Percentiles rank a stretch among this genome's conserved stretches.
Evolutionary conservation across 768 basidiomycete genomes (phyloP).

Genomic region (Termitomyces sp.): DNA sequence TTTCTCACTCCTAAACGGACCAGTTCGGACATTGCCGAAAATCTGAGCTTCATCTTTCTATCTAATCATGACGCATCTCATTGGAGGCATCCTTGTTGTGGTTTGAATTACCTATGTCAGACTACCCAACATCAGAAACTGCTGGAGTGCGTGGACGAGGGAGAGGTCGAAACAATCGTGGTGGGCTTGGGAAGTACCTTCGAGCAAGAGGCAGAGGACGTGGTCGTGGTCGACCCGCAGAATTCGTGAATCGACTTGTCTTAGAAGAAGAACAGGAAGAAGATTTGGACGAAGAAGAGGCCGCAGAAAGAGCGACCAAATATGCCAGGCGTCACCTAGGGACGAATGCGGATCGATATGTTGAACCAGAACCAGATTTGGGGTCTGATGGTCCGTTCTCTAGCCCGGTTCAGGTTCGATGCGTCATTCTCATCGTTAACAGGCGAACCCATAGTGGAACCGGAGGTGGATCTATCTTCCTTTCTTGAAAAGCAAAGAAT

Average conservation of each 20-base stretch:
- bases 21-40: neutral
- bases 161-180: constrained; percentile 13
- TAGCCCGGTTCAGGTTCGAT: neutral
- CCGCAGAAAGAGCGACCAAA: constrained; percentile 40
- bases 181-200: constrained; percentile 13
- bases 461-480: constrained; percentile 64
- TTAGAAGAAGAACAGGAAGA: constrained; percentile 36
- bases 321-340: constrained; percentile 56
- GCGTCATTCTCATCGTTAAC: neutral
- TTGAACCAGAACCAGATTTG: constrained; percentile 61
- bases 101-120: neutral
- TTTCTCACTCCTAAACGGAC: neutral
- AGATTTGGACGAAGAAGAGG: constrained; percentile 43
- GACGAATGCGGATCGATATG: constrained; percentile 71
- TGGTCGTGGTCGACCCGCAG: constrained; percentile 35
- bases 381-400: constrained; percentile 58
- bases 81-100: neutral
- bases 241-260: constrained; percentile 32
- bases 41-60: neutral
- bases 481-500: constrained; percentile 63
- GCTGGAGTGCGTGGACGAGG: constrained; percentile 9
- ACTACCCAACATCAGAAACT: neutral
- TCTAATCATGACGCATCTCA: neutral
- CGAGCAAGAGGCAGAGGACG: constrained; percentile 23
- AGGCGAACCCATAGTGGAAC: constrained; percentile 66